Conservation (phyloP, 2,329 filamentous ascomycete species). For the Colletotrichum tanaceti region DNA sequence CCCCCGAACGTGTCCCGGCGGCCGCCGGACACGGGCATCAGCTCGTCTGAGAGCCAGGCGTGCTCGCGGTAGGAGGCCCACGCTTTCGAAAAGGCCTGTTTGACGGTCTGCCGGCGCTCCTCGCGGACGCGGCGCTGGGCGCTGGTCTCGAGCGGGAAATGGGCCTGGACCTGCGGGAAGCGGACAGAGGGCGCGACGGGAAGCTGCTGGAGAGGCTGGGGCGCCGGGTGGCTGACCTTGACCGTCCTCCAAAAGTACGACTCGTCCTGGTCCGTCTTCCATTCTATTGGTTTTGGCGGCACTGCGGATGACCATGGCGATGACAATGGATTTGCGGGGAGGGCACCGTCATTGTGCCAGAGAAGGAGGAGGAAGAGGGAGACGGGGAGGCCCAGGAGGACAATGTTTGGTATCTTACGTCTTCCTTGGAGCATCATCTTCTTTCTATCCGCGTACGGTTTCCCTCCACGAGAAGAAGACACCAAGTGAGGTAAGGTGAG, state of each 20-base stretch:
- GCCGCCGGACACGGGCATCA: constrained; percentile 62
- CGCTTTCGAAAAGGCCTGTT: constrained; percentile 56
- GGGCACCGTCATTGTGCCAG: constrained; percentile 25
- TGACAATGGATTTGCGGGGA: constrained; percentile 4
- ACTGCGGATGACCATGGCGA: not conserved
- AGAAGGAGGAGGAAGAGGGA: constrained; percentile 24
- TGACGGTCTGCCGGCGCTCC: constrained; percentile 52
- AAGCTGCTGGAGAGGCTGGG: constrained; percentile 45
- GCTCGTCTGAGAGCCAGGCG: constrained; percentile 65
- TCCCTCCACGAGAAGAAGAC: too few species aligned
- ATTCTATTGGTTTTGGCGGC: constrained; percentile 12
- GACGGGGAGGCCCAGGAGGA: constrained; percentile 24
- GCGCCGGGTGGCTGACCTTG: constrained; percentile 39
- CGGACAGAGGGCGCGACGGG: constrained; percentile 46
- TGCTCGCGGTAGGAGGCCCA: constrained; percentile 64
- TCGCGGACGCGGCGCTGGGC: constrained; percentile 42
- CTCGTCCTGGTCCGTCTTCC: constrained; percentile 7
- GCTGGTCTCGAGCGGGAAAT: constrained; percentile 45
- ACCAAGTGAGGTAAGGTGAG: not conserved
- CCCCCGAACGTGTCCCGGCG: constrained; percentile 63
- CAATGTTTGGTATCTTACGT: not conserved
- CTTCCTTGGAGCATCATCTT: constrained; percentile 1
- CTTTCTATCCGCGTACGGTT: too few species aligned
- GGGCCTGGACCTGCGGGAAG: constrained; percentile 51
- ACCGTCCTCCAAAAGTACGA: constrained; percentile 42